A percentile compares a stretch with the other conserved stretches of the same genome.
Evolutionary conservation across 2,329 filamentous ascomycete species (phyloP).

Genomic region (Phaeosphaeriaceae sp.): DNA sequence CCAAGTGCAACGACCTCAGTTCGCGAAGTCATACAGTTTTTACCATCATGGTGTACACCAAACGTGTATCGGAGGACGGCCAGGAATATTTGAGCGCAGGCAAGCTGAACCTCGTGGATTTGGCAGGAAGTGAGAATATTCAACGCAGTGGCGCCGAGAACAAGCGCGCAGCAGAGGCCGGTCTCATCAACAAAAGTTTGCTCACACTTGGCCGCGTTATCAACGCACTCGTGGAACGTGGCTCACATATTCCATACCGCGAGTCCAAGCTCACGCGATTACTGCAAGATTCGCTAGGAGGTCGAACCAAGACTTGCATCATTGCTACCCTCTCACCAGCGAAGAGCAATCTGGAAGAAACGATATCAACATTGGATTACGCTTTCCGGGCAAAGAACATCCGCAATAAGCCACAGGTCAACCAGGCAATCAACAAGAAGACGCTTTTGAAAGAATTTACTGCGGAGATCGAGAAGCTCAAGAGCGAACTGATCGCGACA

Average conservation of each 20-base stretch:
- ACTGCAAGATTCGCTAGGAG: slow-evolving; percentile 94
- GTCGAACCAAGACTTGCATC: slow-evolving; percentile 96
- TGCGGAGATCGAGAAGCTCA: slow-evolving; percentile 89
- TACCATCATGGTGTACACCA: slow-evolving; percentile 90
- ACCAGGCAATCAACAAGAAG: slow-evolving; percentile 91
- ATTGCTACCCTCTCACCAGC: slow-evolving; percentile 96
- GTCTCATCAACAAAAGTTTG: slow-evolving; percentile 96
- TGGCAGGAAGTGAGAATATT: slow-evolving; percentile 97
- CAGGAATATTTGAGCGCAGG: slow-evolving; percentile 91
- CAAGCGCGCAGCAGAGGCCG: slow-evolving; percentile 93
- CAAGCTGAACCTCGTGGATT: slow-evolving; percentile 94
- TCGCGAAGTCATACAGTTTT: slow-evolving; percentile 98
- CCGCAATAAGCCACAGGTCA: slow-evolving; percentile 95
- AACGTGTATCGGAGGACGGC: slow-evolving; percentile 78
- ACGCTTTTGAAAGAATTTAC: slow-evolving; percentile 90
- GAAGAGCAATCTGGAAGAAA: slow-evolving; percentile 95
- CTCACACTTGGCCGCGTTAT: slow-evolving; percentile 95
- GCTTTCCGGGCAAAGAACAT: slow-evolving; percentile 99
- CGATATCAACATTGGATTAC: slow-evolving; percentile 97
- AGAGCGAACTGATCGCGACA: slow-evolving; percentile 91
- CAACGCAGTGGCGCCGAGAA: slow-evolving; percentile 97
- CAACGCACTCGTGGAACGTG: slow-evolving; percentile 92
- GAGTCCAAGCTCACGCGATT: slow-evolving; percentile 96
- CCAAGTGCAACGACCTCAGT: slow-evolving; percentile 99
- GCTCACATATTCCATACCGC: slow-evolving; percentile 86